Evolutionary conservation across 768 basidiomycete genomes (phyloP), one percentile per base, ranked within the genome.

Genomic region (Agaricus sinodeliciosus): DNA sequence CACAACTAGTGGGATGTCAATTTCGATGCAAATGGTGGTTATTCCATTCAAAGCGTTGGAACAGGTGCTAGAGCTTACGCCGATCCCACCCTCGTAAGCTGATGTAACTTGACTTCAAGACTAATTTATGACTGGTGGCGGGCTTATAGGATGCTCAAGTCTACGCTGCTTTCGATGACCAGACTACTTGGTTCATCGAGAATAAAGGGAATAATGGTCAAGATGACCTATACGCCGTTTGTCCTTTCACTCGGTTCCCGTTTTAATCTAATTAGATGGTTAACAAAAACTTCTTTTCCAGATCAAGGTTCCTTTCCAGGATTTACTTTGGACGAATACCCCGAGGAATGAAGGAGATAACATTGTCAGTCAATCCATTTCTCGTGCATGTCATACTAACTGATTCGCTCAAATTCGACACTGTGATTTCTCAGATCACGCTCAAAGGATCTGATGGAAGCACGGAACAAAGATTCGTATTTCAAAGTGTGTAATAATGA

Each of bases 251-350:
- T 18, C 22, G 22, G 22, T 42, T 13, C 15, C 11, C 31, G 11
- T 11, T 41, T n/a, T 3, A 2, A 1, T 25, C 13, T 45, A n/a
- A n/a, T 37, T 25, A 1, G n/a, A 15, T 41, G 2, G 12, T 47
- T 16, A 53, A 22, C 2, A 25, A 11, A 11, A 31, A 31, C n/a
- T 12, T n/a, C n/a, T 31, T 28, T 50, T 34, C 3, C 15, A 53
- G 52, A 27, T 53, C 28, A 53, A 53, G 19, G 18, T 53, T 18
- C 45, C 52, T 9, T 36, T 15, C 16, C 45, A 47, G 8, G 52
- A 53, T 22, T 41, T 53, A 11, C 45, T 53, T 15, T 53, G 52
- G 52, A 53, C 52, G 1, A 47, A 47, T 42, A 53, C 52, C 12
- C 52, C 45, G 7, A 34, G 52, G 15, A 13, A 4, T 19, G 16